Evolutionary conservation across 192 early-diverging fungal species (phyloP).

Genomic region (Podila clonocystis): DNA sequence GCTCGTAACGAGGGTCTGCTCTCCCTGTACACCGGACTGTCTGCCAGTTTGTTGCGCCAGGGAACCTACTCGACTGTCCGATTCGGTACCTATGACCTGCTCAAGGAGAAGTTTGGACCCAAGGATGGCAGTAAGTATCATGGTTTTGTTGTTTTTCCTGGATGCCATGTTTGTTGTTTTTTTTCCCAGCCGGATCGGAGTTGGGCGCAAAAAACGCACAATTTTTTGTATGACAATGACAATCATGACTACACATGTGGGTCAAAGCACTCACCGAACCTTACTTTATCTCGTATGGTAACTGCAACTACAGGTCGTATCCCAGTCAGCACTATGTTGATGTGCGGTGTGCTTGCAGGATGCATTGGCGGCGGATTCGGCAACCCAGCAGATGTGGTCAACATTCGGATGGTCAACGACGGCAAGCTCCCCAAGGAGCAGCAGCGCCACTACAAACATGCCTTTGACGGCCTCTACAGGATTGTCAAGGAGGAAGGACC

Average conservation of each 20-base stretch:
- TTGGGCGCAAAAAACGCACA: too few relatives aligned
- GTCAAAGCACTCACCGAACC: not conserved
- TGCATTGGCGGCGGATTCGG: constrained; percentile 73
- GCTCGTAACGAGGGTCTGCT: constrained; percentile 73
- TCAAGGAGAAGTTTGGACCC: constrained; percentile 65
- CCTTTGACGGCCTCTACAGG: constrained; percentile 75
- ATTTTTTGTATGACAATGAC: not conserved
- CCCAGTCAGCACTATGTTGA: constrained; percentile 53
- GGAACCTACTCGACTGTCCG: constrained; percentile 84
- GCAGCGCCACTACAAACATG: constrained; percentile 80
- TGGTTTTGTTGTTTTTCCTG: not conserved
- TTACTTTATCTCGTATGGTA: not conserved
- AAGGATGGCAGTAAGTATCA: constrained; percentile 56
- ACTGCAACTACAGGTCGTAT: constrained; percentile 35
- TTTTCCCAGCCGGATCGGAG: not conserved
- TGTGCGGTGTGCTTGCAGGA: constrained; percentile 58
- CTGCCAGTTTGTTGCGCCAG: constrained; percentile 79
- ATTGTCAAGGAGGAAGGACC: constrained; percentile 85
- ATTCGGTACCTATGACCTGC: constrained; percentile 77
- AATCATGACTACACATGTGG: not conserved
- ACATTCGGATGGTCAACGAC: constrained; percentile 86
- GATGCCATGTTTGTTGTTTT: not conserved
- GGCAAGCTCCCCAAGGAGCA: constrained; percentile 69
- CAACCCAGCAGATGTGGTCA: constrained; percentile 85
- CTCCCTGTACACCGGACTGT: constrained; percentile 77